A percentile compares a stretch with the other conserved stretches of the same genome.
Evolutionary conservation across 352 stramenopile species (phyloP).

Genomic region (Aphanomyces cochlioides): DNA sequence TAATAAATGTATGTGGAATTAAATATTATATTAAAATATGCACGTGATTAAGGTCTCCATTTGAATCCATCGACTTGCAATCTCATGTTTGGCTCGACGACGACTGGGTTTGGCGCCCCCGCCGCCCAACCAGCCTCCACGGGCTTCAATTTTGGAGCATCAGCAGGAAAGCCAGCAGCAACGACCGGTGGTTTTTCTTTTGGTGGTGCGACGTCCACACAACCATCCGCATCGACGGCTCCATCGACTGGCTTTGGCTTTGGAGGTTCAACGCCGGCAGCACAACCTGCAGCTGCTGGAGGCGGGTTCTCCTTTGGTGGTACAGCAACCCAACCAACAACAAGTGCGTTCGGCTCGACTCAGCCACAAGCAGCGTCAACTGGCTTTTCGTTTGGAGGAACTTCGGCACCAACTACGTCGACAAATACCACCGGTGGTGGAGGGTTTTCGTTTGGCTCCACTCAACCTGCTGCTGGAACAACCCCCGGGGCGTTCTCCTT

Average conservation of each 20-base stretch:
- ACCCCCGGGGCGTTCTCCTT: constrained; percentile 6
- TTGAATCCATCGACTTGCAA: constrained; percentile 14
- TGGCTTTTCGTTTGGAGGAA: constrained; percentile 20
- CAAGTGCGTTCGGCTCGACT: constrained; percentile 1
- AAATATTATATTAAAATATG: too few relatives aligned
- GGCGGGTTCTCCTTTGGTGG: constrained; percentile 7
- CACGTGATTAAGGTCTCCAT: background rate
- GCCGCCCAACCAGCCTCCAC: constrained; percentile 20
- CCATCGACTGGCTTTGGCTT: constrained; percentile 41
- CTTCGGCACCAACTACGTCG: background rate
- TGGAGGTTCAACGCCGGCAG: constrained; percentile 32
- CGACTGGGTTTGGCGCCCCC: constrained; percentile 41
- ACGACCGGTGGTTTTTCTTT: constrained; percentile 34
- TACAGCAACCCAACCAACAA: background rate
- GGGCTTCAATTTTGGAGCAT: background rate
- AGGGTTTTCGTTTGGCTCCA: constrained; percentile 9
- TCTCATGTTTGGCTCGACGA: constrained; percentile 54
- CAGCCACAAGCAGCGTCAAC: constrained; percentile 14
- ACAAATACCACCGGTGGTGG: background rate
- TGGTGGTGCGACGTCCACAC: constrained; percentile 27
- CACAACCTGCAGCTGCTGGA: background rate
- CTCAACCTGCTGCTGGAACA: constrained; percentile 1
- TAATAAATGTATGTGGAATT: too few relatives aligned
- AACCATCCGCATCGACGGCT: constrained; percentile 18
- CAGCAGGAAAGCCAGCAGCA: constrained; percentile 2